Evolutionary conservation across 2,329 filamentous ascomycete species (phyloP).

Genomic region (Macrophomina tecta): DNA sequence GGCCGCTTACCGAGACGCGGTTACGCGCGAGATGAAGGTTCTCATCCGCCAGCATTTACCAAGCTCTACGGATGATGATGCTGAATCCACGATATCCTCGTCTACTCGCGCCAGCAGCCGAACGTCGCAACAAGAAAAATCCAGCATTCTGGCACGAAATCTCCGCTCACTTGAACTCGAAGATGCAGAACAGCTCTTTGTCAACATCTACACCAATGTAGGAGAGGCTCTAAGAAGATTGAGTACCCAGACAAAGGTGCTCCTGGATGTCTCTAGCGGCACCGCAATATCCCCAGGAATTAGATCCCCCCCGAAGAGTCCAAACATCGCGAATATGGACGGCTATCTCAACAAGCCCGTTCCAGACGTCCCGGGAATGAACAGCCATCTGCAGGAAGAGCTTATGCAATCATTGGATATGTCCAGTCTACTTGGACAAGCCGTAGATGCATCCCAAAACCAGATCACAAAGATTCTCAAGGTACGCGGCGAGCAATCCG

Average conservation of each 20-base stretch:
- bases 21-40: conserved; percentile 83
- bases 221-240: conserved; percentile 85
- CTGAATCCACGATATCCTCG: conserved; percentile 83
- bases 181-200: conserved; percentile 83
- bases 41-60: conserved; percentile 85
- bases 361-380: conserved; percentile 30
- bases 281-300: conserved; percentile 58
- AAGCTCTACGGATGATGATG: conserved; percentile 92
- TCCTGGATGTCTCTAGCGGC: conserved; percentile 91
- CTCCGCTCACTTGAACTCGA: conserved; percentile 80
- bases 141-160: conserved; percentile 84
- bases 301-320: conserved; percentile 57
- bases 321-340: conserved; percentile 50
- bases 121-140: conserved; percentile 84
- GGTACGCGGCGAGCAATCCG: conserved; percentile 76
- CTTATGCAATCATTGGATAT: conserved; percentile 78
- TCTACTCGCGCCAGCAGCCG: conserved; percentile 76
- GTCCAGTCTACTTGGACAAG: conserved; percentile 77
- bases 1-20: conserved; percentile 80
- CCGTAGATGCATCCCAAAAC: conserved; percentile 77
- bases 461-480: conserved; percentile 77
- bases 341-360: conserved; percentile 41
- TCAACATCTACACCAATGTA: conserved; percentile 83
- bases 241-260: conserved; percentile 88
- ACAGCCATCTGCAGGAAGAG: conserved; percentile 66